phyloP scores from a whole-genome alignment of 768 basidiomycete species.

The Holtermannia corniformis region DNA sequence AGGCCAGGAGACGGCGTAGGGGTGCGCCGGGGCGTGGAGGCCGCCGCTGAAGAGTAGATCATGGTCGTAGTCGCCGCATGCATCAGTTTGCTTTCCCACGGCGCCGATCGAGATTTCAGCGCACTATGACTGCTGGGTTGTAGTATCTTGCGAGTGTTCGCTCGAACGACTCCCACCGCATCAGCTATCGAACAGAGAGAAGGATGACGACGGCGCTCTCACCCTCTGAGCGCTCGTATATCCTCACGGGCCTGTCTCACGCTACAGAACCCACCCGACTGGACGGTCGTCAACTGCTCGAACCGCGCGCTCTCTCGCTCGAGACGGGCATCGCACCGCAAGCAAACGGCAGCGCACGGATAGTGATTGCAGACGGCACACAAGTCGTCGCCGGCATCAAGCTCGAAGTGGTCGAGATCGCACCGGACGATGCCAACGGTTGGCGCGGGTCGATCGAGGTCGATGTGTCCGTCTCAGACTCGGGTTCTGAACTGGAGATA shows the following conservation, averaged over 20 bases:
- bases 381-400: conserved; percentile 38
- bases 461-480: conserved; percentile 33
- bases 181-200: no score
- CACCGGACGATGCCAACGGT: conserved; percentile 10
- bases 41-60: no score
- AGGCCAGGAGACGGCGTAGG: no score
- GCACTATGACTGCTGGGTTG: no score
- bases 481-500: background rate
- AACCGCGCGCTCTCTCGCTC: conserved; percentile 23
- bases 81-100: no score
- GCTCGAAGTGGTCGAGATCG: conserved; percentile 35
- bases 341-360: conserved; percentile 33
- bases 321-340: conserved; percentile 36
- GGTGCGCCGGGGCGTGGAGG: no score
- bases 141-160: no score
- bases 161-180: no score
- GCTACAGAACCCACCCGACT: conserved; percentile 27
- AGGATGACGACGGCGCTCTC: conserved; percentile 20
- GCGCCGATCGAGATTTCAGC: no score
- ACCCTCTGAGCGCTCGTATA: conserved; percentile 34
- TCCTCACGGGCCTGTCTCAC: conserved; percentile 32
- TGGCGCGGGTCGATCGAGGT: conserved; percentile 37
- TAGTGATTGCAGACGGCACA: conserved; percentile 25
- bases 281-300: conserved; percentile 27
- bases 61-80: no score